A percentile compares a stretch with the other conserved stretches of the same genome.
Conservation (phyloP, 2,329 filamentous ascomycete genomes). For the Hypoxylon sp. region DNA sequence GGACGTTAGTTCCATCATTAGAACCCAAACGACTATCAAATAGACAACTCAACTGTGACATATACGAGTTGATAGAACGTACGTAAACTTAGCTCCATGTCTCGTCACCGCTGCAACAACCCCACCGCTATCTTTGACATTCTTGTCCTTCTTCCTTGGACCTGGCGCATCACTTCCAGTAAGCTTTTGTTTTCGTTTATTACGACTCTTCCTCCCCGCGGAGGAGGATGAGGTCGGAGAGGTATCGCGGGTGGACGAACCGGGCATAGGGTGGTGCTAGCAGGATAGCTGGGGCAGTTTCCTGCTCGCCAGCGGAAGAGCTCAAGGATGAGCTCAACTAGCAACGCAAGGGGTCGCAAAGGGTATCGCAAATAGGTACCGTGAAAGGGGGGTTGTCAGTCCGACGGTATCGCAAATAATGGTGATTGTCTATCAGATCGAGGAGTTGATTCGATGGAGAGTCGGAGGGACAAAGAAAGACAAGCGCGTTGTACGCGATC, state of each 20-base stretch:
- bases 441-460: slow-evolving; percentile 30
- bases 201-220: slow-evolving; percentile 48
- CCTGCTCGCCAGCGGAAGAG: slow-evolving; percentile 56
- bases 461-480: slow-evolving; percentile 39
- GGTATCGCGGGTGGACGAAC: slow-evolving; percentile 55
- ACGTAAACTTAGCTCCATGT: slow-evolving; percentile 56
- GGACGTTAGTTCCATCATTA: slow-evolving; percentile 12
- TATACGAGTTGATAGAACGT: slow-evolving; percentile 38
- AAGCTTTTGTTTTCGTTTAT: slow-evolving; percentile 54
- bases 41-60: slow-evolving; percentile 45
- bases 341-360: slow-evolving; percentile 34
- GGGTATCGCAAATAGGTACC: slow-evolving; percentile 23
- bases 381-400: slow-evolving; percentile 1
- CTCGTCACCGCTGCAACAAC: slow-evolving; percentile 57
- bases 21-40: slow-evolving; percentile 39
- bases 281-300: slow-evolving; percentile 52
- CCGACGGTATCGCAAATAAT: slow-evolving; percentile 33
- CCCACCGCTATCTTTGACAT: slow-evolving; percentile 56
- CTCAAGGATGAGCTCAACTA: slow-evolving; percentile 50
- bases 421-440: slow-evolving; percentile 29
- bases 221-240: slow-evolving; percentile 52
- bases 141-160: slow-evolving; percentile 57
- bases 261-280: slow-evolving; percentile 56
- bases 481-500: slow-evolving; percentile 47
- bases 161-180: slow-evolving; percentile 52